Evolutionary conservation across 768 basidiomycete genomes (phyloP).

Genomic region (Amanita pallidorosea): DNA sequence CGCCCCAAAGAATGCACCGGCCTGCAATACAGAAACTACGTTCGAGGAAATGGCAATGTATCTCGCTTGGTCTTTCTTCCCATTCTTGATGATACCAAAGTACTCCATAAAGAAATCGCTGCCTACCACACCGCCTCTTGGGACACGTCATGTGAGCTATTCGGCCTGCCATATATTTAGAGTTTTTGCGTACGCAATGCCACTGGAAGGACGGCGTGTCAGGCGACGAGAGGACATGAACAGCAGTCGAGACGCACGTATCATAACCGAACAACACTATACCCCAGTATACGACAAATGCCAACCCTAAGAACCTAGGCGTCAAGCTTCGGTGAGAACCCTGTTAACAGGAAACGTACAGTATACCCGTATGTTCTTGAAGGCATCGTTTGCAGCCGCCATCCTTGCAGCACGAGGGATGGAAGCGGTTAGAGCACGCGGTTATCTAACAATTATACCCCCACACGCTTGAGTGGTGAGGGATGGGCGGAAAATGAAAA

Average conservation of each 20-base stretch:
- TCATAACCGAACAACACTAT: constrained; percentile 81
- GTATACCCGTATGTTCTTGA: constrained; percentile 53
- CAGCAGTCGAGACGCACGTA: constrained; percentile 34
- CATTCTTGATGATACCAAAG: constrained; percentile 48
- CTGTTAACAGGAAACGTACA: constrained; percentile 26
- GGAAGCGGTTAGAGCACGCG: background rate
- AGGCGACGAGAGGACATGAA: constrained; percentile 6
- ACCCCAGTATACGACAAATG: constrained; percentile 68
- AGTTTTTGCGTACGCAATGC: background rate
- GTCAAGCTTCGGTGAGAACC: background rate
- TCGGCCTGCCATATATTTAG: background rate
- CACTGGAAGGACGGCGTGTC: background rate
- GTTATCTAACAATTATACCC: too few relatives aligned
- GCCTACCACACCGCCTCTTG: constrained; percentile 61
- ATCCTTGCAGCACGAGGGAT: background rate
- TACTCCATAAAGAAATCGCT: constrained; percentile 47
- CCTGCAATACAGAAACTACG: constrained; percentile 82
- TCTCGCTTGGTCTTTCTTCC: constrained; percentile 23
- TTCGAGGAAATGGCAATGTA: constrained; percentile 59
- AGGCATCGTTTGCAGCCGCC: background rate
- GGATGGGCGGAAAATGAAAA: too few relatives aligned
- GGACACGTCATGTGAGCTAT: constrained; percentile 1
- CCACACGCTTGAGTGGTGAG: too few relatives aligned
- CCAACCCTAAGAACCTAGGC: constrained; percentile 38
- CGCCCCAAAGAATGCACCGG: constrained; percentile 84